phyloP scores from a whole-genome alignment of 495 filamentous ascomycete genomes.

The Choiromyces venosus region DNA sequence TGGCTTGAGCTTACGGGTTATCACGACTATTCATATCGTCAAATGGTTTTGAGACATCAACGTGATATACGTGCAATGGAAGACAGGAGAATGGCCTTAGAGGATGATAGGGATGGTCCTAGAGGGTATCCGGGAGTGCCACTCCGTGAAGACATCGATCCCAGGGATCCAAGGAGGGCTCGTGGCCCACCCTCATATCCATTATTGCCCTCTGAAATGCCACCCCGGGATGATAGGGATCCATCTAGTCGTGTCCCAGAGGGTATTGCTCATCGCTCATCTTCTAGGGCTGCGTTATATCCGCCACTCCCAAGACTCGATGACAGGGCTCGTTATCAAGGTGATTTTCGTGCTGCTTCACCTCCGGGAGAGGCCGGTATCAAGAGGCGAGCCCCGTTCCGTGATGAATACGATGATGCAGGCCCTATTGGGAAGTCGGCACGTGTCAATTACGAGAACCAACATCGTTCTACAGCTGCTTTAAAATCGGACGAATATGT shows the following conservation, averaged over 20 bases:
- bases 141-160: conserved; percentile 22
- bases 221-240: conserved; percentile 39
- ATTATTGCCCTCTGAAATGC: conserved; percentile 39
- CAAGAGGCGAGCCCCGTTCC: conserved; percentile 39
- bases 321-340: conserved; percentile 31
- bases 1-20: conserved; percentile 60
- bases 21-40: conserved; percentile 50
- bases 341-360: conserved; percentile 30
- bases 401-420: conserved; percentile 38
- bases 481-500: conserved; percentile 35
- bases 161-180: conserved; percentile 27
- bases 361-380: conserved; percentile 30
- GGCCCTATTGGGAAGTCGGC: conserved; percentile 34
- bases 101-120: conserved; percentile 27
- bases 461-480: conserved; percentile 18
- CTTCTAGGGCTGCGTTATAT: conserved; percentile 36
- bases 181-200: conserved; percentile 35
- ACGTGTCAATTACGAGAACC: conserved; percentile 27
- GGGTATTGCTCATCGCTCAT: conserved; percentile 27
- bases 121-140: conserved; percentile 28
- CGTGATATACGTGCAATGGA: conserved; percentile 48
- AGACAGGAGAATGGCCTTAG: conserved; percentile 35
- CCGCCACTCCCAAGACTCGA: conserved; percentile 35
- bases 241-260: conserved; percentile 28
- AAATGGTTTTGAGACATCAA: conserved; percentile 47